Percentiles rank a stretch among this genome's conserved stretches.
Conservation (phyloP, 2,329 filamentous ascomycete genomes). For the Chaetomiaceae sp. region DNA sequence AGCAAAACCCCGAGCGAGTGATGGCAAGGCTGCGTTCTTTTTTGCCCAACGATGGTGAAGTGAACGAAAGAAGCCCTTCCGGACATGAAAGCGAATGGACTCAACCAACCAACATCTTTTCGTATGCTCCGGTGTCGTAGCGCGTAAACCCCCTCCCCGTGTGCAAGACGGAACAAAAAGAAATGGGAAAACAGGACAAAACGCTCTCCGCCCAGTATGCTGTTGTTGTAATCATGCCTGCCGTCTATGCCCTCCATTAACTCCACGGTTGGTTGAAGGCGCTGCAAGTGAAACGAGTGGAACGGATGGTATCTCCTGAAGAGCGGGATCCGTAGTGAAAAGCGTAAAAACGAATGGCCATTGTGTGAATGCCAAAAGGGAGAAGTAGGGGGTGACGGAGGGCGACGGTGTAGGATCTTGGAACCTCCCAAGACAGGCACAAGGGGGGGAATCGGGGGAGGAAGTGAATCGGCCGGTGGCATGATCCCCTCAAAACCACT, state of each 20-base stretch:
- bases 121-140: slow-evolving; percentile 1
- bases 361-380: not conserved
- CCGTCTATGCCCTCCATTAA: slow-evolving; percentile 8
- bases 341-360: not conserved
- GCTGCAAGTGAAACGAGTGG: not conserved
- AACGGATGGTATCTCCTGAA: not conserved
- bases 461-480: too few relatives aligned
- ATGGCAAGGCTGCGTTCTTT: too few relatives aligned
- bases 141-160: not conserved
- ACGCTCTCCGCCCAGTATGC: not conserved
- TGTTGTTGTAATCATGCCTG: not conserved
- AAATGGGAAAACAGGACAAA: not conserved
- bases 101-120: slow-evolving; percentile 5
- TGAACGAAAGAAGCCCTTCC: not conserved
- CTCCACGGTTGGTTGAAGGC: slow-evolving; percentile 6
- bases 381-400: not conserved
- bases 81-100: slow-evolving; percentile 1
- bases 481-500: slow-evolving; percentile 36
- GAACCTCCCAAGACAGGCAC: too few relatives aligned
- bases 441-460: too few relatives aligned
- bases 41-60: too few relatives aligned
- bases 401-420: not conserved
- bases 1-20: not conserved
- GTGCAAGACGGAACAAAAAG: not conserved
- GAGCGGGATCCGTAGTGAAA: not conserved